These are phyloP conservation scores for Asterionellopsis glacialis DNA, from an alignment of 108 stramenopile species.

Conservation along the genomic window DNA sequence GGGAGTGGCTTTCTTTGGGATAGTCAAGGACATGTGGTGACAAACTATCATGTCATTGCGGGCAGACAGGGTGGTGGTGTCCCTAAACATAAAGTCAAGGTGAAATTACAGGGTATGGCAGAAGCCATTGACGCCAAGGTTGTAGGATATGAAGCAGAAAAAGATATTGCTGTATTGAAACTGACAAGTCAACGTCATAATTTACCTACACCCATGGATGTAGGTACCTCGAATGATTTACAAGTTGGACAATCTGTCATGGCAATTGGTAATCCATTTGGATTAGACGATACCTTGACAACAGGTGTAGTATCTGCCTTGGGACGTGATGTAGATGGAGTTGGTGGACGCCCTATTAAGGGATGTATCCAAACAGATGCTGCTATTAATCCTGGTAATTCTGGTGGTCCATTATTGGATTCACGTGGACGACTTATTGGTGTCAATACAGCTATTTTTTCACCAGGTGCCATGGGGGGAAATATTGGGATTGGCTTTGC, in stretches of 20 bases:
- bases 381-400: constrained; percentile 75
- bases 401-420: constrained; percentile 56
- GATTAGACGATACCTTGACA: constrained; percentile 67
- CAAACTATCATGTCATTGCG: constrained; percentile 60
- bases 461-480: constrained; percentile 44
- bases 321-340: constrained; percentile 70
- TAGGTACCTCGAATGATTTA: constrained; percentile 46
- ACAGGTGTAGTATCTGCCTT: constrained; percentile 84
- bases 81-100: constrained; percentile 32
- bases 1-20: constrained; percentile 76
- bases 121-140: constrained; percentile 23
- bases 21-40: constrained; percentile 72
- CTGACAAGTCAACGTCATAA: constrained; percentile 12
- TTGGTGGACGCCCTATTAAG: constrained; percentile 70
- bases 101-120: constrained; percentile 55
- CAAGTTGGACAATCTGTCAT: constrained; percentile 72
- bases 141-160: constrained; percentile 75
- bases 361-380: constrained; percentile 81
- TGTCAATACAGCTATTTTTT: constrained; percentile 82
- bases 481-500: constrained; percentile 79
- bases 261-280: constrained; percentile 94
- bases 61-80: constrained; percentile 12
- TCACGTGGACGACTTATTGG: constrained; percentile 72
- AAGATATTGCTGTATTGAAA: constrained; percentile 44
- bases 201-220: constrained; percentile 36